phyloP scores from a whole-genome alignment of 108 stramenopile species.

The Seminavis robusta region DNA sequence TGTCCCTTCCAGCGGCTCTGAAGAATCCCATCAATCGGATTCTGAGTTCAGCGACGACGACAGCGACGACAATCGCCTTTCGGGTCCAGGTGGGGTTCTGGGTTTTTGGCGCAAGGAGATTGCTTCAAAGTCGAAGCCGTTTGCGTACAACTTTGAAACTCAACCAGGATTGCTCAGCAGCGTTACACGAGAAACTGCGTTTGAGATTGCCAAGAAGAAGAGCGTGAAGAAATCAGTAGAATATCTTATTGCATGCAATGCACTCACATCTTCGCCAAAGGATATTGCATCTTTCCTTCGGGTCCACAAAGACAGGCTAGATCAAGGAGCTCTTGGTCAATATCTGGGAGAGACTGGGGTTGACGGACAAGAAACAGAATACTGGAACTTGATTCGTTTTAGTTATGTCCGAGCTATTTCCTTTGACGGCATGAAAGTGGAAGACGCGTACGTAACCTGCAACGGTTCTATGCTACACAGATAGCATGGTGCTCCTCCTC shows the following conservation, averaged over 20 bases:
- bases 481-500: background rate
- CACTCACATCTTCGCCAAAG: constrained; percentile 87
- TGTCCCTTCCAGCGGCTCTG: too few species aligned
- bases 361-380: constrained; percentile 71
- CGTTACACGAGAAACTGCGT: constrained; percentile 41
- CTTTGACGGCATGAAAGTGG: constrained; percentile 94
- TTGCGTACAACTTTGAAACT: constrained; percentile 16
- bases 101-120: too few species aligned
- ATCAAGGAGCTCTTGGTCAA: constrained; percentile 82
- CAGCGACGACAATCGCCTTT: too few species aligned
- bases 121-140: too few species aligned
- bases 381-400: constrained; percentile 88
- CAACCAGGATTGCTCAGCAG: too few species aligned
- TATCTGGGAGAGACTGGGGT: constrained; percentile 87
- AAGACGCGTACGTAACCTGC: constrained; percentile 81
- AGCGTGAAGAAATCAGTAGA: constrained; percentile 91
- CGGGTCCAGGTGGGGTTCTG: too few species aligned
- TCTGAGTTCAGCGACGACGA: too few species aligned
- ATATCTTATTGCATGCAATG: constrained; percentile 85
- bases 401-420: constrained; percentile 80
- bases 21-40: too few species aligned
- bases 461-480: background rate
- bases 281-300: constrained; percentile 87
- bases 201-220: constrained; percentile 77
- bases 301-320: constrained; percentile 74